Evolutionary conservation across 176 grass and related monocot species (phyloP).

Genomic region (Thalia dealbata): DNA sequence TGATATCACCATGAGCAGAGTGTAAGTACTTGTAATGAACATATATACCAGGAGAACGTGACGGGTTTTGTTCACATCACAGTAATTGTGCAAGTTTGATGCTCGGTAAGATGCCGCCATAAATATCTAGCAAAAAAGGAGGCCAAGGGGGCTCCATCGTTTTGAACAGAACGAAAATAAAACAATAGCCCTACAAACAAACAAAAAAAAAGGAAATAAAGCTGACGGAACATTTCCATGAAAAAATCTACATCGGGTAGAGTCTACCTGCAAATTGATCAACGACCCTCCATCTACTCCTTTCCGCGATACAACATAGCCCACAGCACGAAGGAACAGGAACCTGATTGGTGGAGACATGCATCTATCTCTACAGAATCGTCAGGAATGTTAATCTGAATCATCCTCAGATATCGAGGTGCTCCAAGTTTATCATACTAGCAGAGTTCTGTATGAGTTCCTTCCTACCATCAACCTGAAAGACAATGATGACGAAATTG

Average conservation of each 20-base stretch:
- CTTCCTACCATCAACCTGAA: slow-evolving; percentile 84
- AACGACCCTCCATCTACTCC: background rate
- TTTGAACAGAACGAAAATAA: background rate
- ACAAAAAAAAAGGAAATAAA: background rate
- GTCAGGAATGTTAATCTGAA: background rate
- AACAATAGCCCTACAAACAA: background rate
- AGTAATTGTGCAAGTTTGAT: background rate
- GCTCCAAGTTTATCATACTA: slow-evolving; percentile 60
- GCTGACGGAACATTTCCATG: background rate
- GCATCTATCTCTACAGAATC: background rate
- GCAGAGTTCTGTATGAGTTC: slow-evolving; percentile 60
- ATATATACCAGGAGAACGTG: too few species aligned
- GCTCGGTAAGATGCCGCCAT: background rate
- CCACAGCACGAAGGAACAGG: too few species aligned
- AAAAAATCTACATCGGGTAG: background rate
- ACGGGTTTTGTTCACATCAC: background rate
- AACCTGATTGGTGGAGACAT: background rate
- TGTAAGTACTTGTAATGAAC: background rate
- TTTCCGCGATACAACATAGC: background rate
- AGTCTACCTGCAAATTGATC: background rate
- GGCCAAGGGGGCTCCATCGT: background rate
- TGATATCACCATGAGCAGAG: too few species aligned
- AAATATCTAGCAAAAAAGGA: background rate
- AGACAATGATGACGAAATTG: slow-evolving; percentile 4
- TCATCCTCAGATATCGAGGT: slow-evolving; percentile 64